phyloP scores from a whole-genome alignment of 176 grass and related monocot species.

The Areca catechu region DNA sequence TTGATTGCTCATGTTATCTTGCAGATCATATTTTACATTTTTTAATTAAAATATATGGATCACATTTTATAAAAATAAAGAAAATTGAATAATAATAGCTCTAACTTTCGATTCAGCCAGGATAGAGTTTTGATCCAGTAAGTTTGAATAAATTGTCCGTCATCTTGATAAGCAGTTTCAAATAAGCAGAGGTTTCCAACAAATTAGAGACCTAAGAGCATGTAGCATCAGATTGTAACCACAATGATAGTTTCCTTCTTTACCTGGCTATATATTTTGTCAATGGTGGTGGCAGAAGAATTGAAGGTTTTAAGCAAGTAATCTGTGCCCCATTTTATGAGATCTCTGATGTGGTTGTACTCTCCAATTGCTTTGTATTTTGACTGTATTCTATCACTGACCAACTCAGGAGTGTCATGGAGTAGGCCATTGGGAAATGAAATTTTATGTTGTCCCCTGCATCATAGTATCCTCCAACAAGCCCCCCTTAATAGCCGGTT shows the following conservation, averaged over 20 bases:
- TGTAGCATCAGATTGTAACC: no score
- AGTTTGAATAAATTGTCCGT: no score
- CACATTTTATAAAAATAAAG: no score
- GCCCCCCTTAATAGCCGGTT: constrained; percentile 59
- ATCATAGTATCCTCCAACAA: constrained; percentile 92
- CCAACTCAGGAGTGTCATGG: constrained; percentile 95
- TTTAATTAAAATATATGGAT: no score
- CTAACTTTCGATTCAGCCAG: no score
- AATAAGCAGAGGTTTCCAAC: no score
- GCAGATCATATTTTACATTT: no score
- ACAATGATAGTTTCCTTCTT: background rate
- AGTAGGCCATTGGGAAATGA: constrained; percentile 97
- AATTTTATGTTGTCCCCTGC: constrained; percentile 99
- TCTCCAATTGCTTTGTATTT: constrained; percentile 83
- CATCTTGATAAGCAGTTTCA: no score
- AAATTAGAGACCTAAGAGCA: no score
- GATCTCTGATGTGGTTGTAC: constrained; percentile 81
- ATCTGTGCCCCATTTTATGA: constrained; percentile 98
- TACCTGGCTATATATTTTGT: constrained; percentile 77
- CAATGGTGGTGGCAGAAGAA: constrained; percentile 60
- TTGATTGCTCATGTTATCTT: no score
- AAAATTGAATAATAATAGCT: no score
- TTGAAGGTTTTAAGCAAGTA: constrained; percentile 92
- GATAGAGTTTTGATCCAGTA: no score
- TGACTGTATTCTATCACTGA: constrained; percentile 84